phyloP scores from a whole-genome alignment of 495 filamentous ascomycete species.

The Xylaria sp. region DNA sequence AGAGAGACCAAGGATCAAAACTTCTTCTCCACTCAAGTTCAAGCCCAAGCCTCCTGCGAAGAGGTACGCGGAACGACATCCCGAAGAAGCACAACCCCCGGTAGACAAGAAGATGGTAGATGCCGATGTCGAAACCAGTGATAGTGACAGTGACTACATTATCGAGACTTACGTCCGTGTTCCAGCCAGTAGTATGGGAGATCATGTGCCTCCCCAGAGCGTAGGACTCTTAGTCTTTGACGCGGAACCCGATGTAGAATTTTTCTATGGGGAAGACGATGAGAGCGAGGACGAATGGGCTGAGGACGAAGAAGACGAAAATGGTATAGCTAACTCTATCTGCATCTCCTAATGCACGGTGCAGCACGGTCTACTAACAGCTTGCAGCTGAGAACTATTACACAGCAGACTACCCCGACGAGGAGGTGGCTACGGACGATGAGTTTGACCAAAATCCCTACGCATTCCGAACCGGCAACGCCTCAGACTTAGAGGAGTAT shows the following conservation, averaged over 20 bases:
- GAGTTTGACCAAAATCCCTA: conserved; percentile 56
- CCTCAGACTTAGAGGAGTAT: conserved; percentile 55
- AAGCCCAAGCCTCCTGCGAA: conserved; percentile 54
- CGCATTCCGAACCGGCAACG: conserved; percentile 50
- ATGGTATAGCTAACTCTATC: conserved; percentile 47
- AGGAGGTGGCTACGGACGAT: conserved; percentile 62
- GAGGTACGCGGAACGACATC: conserved; percentile 58
- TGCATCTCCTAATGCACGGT: background rate
- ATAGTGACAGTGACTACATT: conserved; percentile 57
- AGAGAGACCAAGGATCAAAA: conserved; percentile 3
- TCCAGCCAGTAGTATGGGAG: conserved; percentile 52
- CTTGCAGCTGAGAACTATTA: conserved; percentile 62
- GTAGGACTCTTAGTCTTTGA: conserved; percentile 61
- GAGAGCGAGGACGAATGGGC: conserved; percentile 55
- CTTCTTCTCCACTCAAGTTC: conserved; percentile 39
- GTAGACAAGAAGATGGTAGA: conserved; percentile 39
- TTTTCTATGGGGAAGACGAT: conserved; percentile 55
- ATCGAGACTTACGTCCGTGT: conserved; percentile 62
- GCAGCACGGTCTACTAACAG: conserved; percentile 21
- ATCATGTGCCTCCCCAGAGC: conserved; percentile 45
- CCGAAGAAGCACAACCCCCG: conserved; percentile 37
- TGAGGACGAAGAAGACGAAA: conserved; percentile 64
- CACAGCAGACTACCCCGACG: conserved; percentile 61
- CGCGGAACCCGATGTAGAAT: conserved; percentile 57
- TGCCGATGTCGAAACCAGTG: conserved; percentile 40